phyloP scores from a whole-genome alignment of 805 yeast species.

The Ogataea sp. region DNA sequence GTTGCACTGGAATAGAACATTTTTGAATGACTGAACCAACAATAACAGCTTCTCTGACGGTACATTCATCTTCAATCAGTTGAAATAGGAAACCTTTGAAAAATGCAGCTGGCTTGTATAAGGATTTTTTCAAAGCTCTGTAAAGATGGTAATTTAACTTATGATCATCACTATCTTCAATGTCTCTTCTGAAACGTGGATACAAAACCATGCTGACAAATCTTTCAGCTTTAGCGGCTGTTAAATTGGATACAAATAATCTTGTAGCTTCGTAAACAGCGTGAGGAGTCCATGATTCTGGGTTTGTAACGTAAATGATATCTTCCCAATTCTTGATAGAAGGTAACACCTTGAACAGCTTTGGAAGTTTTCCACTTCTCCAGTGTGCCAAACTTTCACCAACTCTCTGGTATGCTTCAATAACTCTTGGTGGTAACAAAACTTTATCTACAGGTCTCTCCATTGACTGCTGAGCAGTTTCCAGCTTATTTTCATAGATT shows the following conservation, averaged over 20 bases:
- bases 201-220: conserved; percentile 62
- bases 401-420: conserved; percentile 87
- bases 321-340: conserved; percentile 94
- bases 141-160: conserved; percentile 87
- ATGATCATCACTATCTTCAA: conserved; percentile 68
- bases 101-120: conserved; percentile 96
- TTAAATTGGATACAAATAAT: conserved; percentile 83
- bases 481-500: conserved; percentile 54
- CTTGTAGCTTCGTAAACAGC: conserved; percentile 93
- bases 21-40: conserved; percentile 87
- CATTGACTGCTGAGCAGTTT: conserved; percentile 13
- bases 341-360: conserved; percentile 91
- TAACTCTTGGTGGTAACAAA: conserved; percentile 89
- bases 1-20: conserved; percentile 88
- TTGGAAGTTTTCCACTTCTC: conserved; percentile 96
- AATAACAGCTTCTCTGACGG: conserved; percentile 89
- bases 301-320: conserved; percentile 84
- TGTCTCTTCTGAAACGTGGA: conserved; percentile 63
- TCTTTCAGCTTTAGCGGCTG: conserved; percentile 81
- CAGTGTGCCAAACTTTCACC: conserved; percentile 82
- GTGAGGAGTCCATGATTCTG: conserved; percentile 91
- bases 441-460: conserved; percentile 61
- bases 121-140: conserved; percentile 82
- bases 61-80: conserved; percentile 78
- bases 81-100: conserved; percentile 96